A percentile compares a stretch with the other conserved stretches of the same genome.
Evolutionary conservation across 495 filamentous ascomycete genomes (phyloP).

Genomic region (Penicillium psychrofluorescens): DNA sequence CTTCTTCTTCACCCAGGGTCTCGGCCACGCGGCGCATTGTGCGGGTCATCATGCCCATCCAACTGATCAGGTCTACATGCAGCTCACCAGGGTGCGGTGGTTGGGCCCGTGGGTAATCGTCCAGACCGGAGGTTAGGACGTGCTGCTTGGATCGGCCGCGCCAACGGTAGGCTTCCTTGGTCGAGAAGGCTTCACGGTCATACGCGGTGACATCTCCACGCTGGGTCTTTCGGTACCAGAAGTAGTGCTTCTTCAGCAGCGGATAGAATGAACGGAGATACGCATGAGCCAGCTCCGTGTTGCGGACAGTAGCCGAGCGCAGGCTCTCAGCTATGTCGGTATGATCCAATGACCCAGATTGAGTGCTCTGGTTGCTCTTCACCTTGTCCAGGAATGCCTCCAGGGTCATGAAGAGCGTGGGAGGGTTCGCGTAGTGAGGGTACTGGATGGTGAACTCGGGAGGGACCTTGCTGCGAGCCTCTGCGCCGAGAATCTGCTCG

Average conservation of each 20-base stretch:
- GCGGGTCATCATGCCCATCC: conserved; percentile 92
- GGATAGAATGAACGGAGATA: conserved; percentile 83
- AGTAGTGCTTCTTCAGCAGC: conserved; percentile 82
- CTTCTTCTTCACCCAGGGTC: conserved; percentile 63
- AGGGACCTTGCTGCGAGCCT: conserved; percentile 93
- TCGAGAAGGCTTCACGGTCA: conserved; percentile 78
- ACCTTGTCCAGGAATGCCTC: conserved; percentile 76
- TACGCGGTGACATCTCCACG: conserved; percentile 83
- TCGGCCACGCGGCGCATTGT: conserved; percentile 71
- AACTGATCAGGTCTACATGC: conserved; percentile 89
- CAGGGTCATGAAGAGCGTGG: conserved; percentile 88
- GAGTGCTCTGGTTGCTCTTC: conserved; percentile 27
- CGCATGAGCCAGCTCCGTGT: conserved; percentile 58
- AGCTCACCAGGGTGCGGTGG: conserved; percentile 98
- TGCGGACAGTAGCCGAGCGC: conserved; percentile 55
- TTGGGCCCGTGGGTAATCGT: conserved; percentile 91
- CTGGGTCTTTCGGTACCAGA: conserved; percentile 93
- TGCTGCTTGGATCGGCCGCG: conserved; percentile 82
- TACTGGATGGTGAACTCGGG: conserved; percentile 94
- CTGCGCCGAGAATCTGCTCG: conserved; percentile 91
- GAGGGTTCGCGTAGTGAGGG: conserved; percentile 96
- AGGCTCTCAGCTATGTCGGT: conserved; percentile 21
- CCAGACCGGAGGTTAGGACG: conserved; percentile 85
- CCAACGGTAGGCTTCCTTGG: conserved; percentile 92
- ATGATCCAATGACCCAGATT: conserved; percentile 13